phyloP scores from a whole-genome alignment of 441 rosid species.

The Rhodomyrtus psidioides region DNA sequence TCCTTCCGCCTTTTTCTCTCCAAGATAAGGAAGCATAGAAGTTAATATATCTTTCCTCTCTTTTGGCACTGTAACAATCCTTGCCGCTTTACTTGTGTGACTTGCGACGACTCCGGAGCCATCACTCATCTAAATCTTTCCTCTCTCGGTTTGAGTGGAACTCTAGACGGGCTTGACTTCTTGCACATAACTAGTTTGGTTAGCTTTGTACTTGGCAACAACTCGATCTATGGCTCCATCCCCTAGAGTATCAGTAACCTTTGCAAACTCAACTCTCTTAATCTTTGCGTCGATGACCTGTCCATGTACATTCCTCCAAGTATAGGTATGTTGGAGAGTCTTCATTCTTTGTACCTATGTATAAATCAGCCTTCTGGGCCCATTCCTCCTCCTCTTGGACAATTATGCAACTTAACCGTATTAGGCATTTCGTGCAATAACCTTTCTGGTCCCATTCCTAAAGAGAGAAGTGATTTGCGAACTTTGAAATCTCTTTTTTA shows the following conservation, averaged over 20 bases:
- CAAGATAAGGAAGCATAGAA: neutral
- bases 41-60: neutral
- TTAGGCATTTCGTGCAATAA: fast-evolving
- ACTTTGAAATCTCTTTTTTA: fast-evolving
- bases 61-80: neutral
- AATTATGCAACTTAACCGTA: neutral
- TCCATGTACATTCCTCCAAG: too few relatives aligned
- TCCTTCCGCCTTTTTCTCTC: too few relatives aligned
- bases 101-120: neutral
- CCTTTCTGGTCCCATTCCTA: neutral
- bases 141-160: neutral
- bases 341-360: too few relatives aligned
- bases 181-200: slow-evolving; percentile 9
- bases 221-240: slow-evolving; percentile 13
- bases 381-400: too few relatives aligned
- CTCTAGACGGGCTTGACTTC: neutral
- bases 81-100: neutral
- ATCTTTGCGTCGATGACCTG: neutral
- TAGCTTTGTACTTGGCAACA: slow-evolving; percentile 9
- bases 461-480: neutral
- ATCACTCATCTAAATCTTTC: neutral
- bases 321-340: too few relatives aligned
- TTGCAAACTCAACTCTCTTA: slow-evolving; percentile 19
- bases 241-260: slow-evolving; percentile 14
- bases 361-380: too few relatives aligned